Percentiles rank a stretch among this genome's conserved stretches.
Evolutionary conservation across 768 basidiomycete genomes (phyloP).

Genomic region (Termitomyces sp.): DNA sequence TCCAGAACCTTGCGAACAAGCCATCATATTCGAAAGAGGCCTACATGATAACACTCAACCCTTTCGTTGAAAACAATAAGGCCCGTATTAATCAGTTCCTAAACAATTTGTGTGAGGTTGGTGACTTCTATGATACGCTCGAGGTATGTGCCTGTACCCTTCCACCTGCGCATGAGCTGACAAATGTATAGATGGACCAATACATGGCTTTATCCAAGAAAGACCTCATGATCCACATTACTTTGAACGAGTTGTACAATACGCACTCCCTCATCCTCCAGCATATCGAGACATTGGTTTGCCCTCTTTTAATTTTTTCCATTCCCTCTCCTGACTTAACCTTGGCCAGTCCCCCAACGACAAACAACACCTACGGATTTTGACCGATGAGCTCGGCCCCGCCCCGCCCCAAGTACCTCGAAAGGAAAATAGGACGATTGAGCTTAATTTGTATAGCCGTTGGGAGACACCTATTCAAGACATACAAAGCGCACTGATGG

Average conservation of each 20-base stretch:
- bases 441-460: slow-evolving; percentile 89
- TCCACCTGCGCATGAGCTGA: neutral
- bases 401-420: slow-evolving; percentile 95
- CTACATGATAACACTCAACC: slow-evolving; percentile 98
- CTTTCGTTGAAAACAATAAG: slow-evolving; percentile 99
- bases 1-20: slow-evolving; percentile 98
- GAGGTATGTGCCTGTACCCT: slow-evolving; percentile 55
- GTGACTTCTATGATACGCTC: slow-evolving; percentile 97
- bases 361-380: slow-evolving; percentile 93
- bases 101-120: slow-evolving; percentile 96
- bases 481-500: slow-evolving; percentile 94
- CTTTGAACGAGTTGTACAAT: slow-evolving; percentile 98
- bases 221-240: slow-evolving; percentile 97
- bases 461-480: slow-evolving; percentile 99
- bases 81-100: slow-evolving; percentile 96
- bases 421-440: slow-evolving; percentile 95
- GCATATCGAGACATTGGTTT: slow-evolving; percentile 90
- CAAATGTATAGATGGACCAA: slow-evolving; percentile 85
- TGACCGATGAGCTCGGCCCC: slow-evolving; percentile 93
- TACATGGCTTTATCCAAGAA: slow-evolving; percentile 99
- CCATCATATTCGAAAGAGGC: slow-evolving; percentile 96
- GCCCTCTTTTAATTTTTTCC: slow-evolving; percentile 22
- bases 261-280: slow-evolving; percentile 94
- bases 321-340: neutral
- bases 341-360: slow-evolving; percentile 84